These are phyloP conservation scores for Eucalyptus guilfoylei DNA, from an alignment of 345 rosid species.

Conservation along the genomic window DNA sequence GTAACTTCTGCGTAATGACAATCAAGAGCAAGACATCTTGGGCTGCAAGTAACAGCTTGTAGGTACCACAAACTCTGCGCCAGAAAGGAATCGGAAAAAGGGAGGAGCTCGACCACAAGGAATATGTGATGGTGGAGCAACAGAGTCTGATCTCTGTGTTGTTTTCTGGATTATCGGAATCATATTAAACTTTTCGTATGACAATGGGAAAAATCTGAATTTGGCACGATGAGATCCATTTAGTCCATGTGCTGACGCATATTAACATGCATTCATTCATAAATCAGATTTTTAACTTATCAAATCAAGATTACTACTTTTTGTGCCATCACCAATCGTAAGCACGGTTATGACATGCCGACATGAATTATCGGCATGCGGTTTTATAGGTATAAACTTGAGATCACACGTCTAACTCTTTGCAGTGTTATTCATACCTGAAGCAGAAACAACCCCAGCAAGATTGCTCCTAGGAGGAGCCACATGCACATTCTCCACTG, in stretches of 20 bases:
- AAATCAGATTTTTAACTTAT: background rate
- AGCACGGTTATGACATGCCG: background rate
- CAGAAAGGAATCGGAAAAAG: background rate
- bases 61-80: background rate
- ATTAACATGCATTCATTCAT: background rate
- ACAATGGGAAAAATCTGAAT: background rate
- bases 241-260: background rate
- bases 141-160: background rate
- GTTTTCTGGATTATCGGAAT: background rate
- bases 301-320: background rate
- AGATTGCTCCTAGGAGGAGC: constrained; percentile 1
- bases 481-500: constrained; percentile 7
- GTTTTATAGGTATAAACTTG: background rate
- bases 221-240: background rate
- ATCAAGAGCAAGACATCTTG: background rate
- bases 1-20: background rate
- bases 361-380: background rate
- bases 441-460: background rate
- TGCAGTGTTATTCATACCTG: constrained; percentile 5
- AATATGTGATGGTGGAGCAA: background rate
- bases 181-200: background rate
- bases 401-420: background rate
- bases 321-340: background rate
- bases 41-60: background rate
- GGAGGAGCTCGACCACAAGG: background rate